These are phyloP conservation scores for Vaccinium myrtillus DNA, from an alignment of 148 eudicot genomes.

Conservation along the genomic window DNA sequence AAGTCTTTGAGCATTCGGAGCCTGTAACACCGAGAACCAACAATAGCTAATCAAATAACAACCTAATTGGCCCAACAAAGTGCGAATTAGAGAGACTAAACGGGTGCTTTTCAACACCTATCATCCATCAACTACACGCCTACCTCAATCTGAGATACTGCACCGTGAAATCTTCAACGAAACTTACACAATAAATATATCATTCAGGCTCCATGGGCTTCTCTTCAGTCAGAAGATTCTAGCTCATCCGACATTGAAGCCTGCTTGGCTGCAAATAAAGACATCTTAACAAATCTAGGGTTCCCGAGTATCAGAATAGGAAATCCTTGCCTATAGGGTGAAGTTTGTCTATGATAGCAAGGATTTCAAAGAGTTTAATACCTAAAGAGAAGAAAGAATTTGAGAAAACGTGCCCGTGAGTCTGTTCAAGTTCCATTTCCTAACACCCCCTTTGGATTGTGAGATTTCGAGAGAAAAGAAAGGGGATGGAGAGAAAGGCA, in stretches of 20 bases:
- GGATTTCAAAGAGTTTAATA: background rate
- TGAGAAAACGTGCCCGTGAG: background rate
- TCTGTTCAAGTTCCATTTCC: background rate
- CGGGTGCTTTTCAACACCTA: no score
- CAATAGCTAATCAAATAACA: no score
- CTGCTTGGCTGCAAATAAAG: background rate
- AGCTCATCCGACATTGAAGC: constrained; percentile 18
- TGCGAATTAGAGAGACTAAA: no score
- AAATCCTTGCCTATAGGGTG: background rate
- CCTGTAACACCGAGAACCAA: no score
- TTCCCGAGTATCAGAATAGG: background rate
- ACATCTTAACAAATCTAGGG: background rate
- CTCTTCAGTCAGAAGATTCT: constrained; percentile 17
- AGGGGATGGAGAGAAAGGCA: no score
- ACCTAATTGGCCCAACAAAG: no score
- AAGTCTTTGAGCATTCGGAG: no score
- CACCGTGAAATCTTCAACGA: constrained; percentile 3
- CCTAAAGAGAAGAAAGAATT: background rate
- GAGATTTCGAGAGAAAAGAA: no score
- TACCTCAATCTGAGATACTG: constrained; percentile 47
- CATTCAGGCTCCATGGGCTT: constrained; percentile 28
- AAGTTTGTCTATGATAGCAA: background rate
- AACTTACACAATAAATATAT: constrained; percentile 3
- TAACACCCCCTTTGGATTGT: no score
- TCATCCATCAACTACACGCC: constrained; percentile 45